Conservation (phyloP, 805 yeast genomes). For the Suhomyces emberorum region DNA sequence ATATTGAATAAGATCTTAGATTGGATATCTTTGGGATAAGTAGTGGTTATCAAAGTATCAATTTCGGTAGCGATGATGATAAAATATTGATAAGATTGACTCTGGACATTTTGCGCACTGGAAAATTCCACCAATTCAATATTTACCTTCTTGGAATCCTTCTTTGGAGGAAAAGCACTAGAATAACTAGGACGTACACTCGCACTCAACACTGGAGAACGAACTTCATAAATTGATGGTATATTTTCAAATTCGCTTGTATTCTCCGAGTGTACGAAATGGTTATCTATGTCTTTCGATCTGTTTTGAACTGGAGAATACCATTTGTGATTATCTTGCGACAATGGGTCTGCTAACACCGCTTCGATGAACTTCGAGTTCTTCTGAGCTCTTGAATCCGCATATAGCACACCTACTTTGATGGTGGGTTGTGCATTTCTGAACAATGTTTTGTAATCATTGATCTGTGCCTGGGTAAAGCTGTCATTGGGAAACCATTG, state of each 20-base stretch:
- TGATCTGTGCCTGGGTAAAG: conserved; percentile 13
- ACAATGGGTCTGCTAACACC: conserved; percentile 40
- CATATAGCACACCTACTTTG: conserved; percentile 34
- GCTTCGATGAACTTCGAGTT: conserved; percentile 33
- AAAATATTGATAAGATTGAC: conserved; percentile 19
- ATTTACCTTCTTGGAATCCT: conserved; percentile 10
- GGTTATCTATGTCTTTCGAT: conserved; percentile 15
- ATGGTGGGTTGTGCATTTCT: conserved; percentile 10
- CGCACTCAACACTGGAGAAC: conserved; percentile 31
- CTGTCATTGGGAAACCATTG: conserved; percentile 19
- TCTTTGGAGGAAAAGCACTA: conserved; percentile 4
- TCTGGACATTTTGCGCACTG: conserved; percentile 4
- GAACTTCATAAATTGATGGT: conserved; percentile 13
- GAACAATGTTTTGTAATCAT: conserved; percentile 13
- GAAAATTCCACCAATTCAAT: conserved; percentile 23
- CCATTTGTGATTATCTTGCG: conserved; percentile 32
- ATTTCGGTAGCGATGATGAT: conserved; percentile 21
- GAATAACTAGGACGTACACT: conserved; percentile 21
- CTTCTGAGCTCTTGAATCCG: conserved; percentile 15
- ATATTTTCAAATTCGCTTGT: conserved; percentile 8
- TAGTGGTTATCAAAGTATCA: conserved; percentile 10
- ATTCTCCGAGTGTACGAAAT: conserved; percentile 15
- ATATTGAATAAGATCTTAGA: conserved; percentile 30
- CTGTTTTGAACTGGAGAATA: conserved; percentile 23
- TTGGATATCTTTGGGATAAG: conserved; percentile 12